Conservation (phyloP, 2,329 filamentous ascomycete genomes). For the Teratosphaeria viscida region DNA sequence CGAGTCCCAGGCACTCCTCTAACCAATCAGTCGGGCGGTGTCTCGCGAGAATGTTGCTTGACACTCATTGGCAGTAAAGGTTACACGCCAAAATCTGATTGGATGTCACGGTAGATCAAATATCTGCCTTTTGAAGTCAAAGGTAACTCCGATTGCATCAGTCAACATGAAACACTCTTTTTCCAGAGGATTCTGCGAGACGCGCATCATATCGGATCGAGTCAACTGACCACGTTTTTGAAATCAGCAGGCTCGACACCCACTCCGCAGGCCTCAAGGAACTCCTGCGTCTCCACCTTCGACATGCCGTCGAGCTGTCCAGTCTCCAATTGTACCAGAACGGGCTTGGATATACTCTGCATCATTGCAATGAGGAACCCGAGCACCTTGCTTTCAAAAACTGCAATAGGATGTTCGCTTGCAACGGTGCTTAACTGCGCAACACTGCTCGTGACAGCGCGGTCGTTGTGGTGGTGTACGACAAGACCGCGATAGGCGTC, state of each 20-base stretch:
- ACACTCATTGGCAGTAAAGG: no score
- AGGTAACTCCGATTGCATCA: not conserved
- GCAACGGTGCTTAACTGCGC: constrained; percentile 21
- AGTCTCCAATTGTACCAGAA: constrained; percentile 43
- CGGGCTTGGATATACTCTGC: constrained; percentile 33
- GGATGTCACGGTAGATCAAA: no score
- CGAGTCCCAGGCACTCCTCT: no score
- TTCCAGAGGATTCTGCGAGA: not conserved
- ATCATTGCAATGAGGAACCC: constrained; percentile 36
- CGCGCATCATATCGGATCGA: not conserved
- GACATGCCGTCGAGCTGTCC: constrained; percentile 33
- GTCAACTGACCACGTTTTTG: not conserved
- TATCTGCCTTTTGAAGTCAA: no score
- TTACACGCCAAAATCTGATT: no score
- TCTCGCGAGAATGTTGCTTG: no score
- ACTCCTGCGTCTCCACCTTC: constrained; percentile 25
- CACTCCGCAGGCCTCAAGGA: constrained; percentile 23
- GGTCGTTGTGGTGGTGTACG: constrained; percentile 10
- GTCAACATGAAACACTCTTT: not conserved
- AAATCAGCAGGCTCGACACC: not conserved
- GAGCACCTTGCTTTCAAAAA: constrained; percentile 32
- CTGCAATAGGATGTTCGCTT: constrained; percentile 20
- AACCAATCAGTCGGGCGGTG: no score
- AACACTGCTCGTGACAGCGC: not conserved
- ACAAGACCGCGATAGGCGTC: constrained; percentile 23